Evolutionary conservation across 495 filamentous ascomycete species (phyloP), one percentile per base, ranked within the genome.

Genomic region (Clavariopsis aquatica): DNA sequence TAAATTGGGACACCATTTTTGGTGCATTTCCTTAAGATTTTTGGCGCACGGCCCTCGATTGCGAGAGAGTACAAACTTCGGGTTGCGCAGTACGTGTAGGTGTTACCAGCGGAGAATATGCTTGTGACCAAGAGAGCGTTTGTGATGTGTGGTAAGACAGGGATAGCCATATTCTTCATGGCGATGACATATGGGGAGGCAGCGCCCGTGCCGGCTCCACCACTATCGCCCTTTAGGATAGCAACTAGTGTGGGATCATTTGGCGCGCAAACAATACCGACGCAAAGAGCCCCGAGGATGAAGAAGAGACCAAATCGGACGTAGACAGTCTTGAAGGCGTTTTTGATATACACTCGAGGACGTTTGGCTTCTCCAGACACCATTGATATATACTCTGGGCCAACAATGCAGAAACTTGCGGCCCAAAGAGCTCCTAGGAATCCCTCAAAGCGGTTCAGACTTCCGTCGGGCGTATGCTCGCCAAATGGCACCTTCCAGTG

Each of bases 51-150:
- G 27, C 80, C 78, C 49, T 86, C 88, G 62, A 89, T 77, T 0
- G 89, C 86, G 27, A 96, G 81, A 2, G 88, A 88, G 71, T 90
- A 90, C 22, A 96, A 73, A 57, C 83, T 86, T 43, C 91, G 83
- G 53, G 86, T 90, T 3, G 89, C 89, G 71, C 87, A 91, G 76
- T 91, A 96, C 20, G 89, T 85, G 73, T 92, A 93, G 47, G 87
- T 88, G 73, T 95, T 95, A 1, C 91, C 91, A 1, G 91, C 90
- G 23, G 88, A 91, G 73, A 93, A 92, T 15, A 88, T 87, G 26
- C 87, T 85, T 0, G 86, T 89, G 22, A 94, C 77, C 54, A 95
- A 76, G 65, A 92, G 81, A 10, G 89, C 89, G 76, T 94, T 96
- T 67, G 91, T 86, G 57, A 96, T 84, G 70, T 92, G 81, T 1